Base-by-base conservation (phyloP, 805 yeast species). In the Candida alai region DNA sequence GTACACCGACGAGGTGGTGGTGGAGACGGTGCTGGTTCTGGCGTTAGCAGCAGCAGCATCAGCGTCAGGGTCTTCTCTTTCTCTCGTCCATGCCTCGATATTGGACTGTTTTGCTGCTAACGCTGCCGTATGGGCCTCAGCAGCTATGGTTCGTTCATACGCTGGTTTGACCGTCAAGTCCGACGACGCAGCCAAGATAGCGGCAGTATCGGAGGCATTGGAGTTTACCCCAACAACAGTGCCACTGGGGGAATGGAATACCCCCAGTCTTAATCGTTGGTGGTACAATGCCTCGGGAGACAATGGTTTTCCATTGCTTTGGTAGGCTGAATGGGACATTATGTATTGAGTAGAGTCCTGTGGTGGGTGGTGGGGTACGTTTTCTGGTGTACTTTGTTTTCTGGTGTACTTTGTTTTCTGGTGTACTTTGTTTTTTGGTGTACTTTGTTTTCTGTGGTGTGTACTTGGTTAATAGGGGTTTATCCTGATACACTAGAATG, bases 141-240 rank as follows among this genome's bases (percentile, higher is more conserved):
- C 62, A 6, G 80, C 68, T 12, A 79, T 72, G 10, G 71, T 54
- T 40, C 89, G 63, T 54, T 76, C 80, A 54, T 81, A 83, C 10
- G 65, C 44, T 10, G 86, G 78, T 41, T 72, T 74, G 24, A 81
- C 74, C 2, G 78, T 69, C 28, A 79, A 65, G 54, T 78, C 84
- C 2, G 83, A 60, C 9, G 78, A 73, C 5, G 84, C 74, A 2
- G 93, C 94, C 41, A 82, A 64, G 35, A 81, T 62, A 1, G 93
- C 93, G 31, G 94, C 90, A 5, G 83, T 75, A 51, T 80, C 87
- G 11, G 85, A 73, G 19, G 88, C 85, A 26, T 74, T 68, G 39
- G 79, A 70, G 41, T 74, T 70, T 19, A 81, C 83, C n/a, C 90
- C 89, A 5, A 78, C 59, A 8, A 69, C 59, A 3, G 66, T 66